Conservation (phyloP, 768 basidiomycete species). For the Udeniomyces megalosporus region DNA sequence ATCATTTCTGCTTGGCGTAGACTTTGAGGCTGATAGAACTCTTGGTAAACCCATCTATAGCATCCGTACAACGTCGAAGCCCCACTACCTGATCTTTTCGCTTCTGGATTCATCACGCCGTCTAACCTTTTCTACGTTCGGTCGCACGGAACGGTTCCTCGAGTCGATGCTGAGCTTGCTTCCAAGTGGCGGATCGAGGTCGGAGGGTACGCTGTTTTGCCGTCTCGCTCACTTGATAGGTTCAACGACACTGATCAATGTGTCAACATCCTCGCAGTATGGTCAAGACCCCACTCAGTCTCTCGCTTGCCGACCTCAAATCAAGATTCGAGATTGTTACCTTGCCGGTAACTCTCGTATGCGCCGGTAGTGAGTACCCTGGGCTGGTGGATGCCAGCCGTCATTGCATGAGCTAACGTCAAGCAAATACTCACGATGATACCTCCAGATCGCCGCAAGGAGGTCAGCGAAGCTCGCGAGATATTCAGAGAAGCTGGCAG, state of each 20-base stretch:
- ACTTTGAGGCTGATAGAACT: too few relatives aligned
- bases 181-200: constrained; percentile 37
- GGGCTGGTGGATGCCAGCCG: too few relatives aligned
- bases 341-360: constrained; percentile 45
- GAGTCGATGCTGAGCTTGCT: constrained; percentile 31
- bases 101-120: constrained; percentile 42
- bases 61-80: constrained; percentile 50
- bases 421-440: too few relatives aligned
- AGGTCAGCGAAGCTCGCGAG: too few relatives aligned
- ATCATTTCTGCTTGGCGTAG: neutral
- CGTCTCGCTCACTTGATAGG: neutral
- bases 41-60: constrained; percentile 14
- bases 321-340: constrained; percentile 40
- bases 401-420: too few relatives aligned
- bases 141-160: constrained; percentile 46
- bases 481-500: too few relatives aligned
- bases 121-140: constrained; percentile 44
- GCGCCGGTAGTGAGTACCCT: constrained; percentile 39
- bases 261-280: too few relatives aligned
- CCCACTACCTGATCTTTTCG: neutral
- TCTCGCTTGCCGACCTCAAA: constrained; percentile 37
- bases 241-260: too few relatives aligned
- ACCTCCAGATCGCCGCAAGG: neutral
- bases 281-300: constrained; percentile 17
- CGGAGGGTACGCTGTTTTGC: constrained; percentile 36